phyloP scores from a whole-genome alignment of 129 eudicot genomes.

The Saposhnikovia divaricata region DNA sequence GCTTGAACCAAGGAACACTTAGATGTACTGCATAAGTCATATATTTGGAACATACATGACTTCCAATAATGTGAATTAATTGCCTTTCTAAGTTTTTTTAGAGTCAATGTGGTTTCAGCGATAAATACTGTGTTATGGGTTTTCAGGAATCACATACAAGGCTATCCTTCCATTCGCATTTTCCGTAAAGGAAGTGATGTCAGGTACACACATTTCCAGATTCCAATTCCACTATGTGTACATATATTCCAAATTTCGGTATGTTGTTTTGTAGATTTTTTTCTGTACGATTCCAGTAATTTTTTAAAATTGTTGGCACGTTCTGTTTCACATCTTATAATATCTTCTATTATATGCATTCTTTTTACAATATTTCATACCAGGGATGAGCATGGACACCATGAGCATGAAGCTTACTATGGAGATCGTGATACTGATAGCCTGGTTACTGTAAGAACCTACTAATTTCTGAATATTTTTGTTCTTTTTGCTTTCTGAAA shows the following conservation, averaged over 20 bases:
- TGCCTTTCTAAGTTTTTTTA: background rate
- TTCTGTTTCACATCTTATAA: background rate
- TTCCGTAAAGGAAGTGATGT: constrained; percentile 95
- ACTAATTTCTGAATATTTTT: constrained; percentile 1
- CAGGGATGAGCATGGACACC: constrained; percentile 32
- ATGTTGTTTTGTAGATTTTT: background rate
- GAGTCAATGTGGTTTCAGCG: background rate
- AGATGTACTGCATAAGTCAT: background rate
- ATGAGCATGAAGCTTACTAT: constrained; percentile 78
- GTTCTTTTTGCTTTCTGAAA: background rate
- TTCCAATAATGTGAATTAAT: background rate
- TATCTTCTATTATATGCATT: background rate
- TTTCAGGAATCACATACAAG: constrained; percentile 96
- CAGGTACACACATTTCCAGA: constrained; percentile 30
- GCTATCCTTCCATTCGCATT: constrained; percentile 95
- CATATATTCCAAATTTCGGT: background rate
- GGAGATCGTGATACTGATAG: constrained; percentile 93
- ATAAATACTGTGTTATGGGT: background rate
- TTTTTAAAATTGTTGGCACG: background rate
- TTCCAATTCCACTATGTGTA: background rate
- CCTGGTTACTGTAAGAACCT: constrained; percentile 61
- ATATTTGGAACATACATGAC: background rate
- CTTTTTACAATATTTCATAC: constrained; percentile 2
- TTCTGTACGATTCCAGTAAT: background rate
- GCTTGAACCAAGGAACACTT: background rate